Conservation (phyloP, 768 basidiomycete species). For the Naganishia kalamii region DNA sequence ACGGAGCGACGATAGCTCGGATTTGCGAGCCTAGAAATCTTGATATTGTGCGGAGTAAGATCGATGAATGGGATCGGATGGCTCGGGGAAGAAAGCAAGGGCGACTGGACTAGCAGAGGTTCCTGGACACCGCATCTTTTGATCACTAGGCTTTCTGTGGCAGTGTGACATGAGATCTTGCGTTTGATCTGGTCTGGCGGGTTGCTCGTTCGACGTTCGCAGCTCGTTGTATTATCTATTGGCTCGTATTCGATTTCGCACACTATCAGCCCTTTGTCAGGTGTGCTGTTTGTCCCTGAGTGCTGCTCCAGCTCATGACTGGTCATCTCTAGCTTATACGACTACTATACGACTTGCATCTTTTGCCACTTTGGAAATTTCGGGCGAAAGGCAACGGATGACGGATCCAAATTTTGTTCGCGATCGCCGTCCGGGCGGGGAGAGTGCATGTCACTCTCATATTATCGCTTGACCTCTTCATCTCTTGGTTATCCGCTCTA, state of each 20-base stretch:
- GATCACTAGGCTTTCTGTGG: too few relatives aligned
- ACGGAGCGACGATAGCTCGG: not conserved
- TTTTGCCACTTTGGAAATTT: not conserved
- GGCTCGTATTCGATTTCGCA: not conserved
- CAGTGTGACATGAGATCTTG: too few relatives aligned
- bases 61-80: not conserved
- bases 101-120: not conserved
- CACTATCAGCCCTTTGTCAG: too few relatives aligned
- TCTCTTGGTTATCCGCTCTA: not conserved
- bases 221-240: too few relatives aligned
- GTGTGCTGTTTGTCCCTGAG: not conserved
- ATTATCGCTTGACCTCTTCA: not conserved
- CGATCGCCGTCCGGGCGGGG: too few relatives aligned
- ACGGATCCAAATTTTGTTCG: not conserved
- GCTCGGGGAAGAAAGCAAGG: not conserved
- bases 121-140: too few relatives aligned
- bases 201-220: too few relatives aligned
- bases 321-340: not conserved
- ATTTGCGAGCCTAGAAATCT: not conserved
- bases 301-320: not conserved
- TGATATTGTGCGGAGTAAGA: not conserved
- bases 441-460: too few relatives aligned
- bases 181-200: too few relatives aligned
- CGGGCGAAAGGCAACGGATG: not conserved
- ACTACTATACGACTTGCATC: not conserved